Conservation (phyloP, 2,329 filamentous ascomycete genomes). For the Cladosporium sp. region DNA sequence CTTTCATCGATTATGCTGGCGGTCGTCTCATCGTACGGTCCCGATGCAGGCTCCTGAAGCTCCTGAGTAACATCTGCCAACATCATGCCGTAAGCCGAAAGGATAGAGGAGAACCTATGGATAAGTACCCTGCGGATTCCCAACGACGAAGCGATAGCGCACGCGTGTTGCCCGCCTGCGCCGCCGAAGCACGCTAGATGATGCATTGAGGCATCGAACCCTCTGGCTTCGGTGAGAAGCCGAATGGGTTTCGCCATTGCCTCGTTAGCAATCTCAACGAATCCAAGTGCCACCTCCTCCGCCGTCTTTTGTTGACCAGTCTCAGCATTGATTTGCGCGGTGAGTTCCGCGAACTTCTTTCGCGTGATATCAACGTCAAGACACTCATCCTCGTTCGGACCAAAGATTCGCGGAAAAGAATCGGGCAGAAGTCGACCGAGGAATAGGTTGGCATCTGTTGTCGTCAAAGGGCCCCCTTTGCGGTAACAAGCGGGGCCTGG, state of each 20-base stretch:
- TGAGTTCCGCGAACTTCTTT: conserved; percentile 16
- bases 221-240: conserved; percentile 80
- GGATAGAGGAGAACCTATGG: conserved; percentile 76
- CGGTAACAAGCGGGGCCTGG: conserved; percentile 32
- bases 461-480: conserved; percentile 32
- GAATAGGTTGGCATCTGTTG: conserved; percentile 33
- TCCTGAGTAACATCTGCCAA: conserved; percentile 85
- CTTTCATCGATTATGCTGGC: conserved; percentile 21
- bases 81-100: conserved; percentile 85
- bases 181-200: conserved; percentile 81
- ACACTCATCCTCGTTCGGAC: conserved; percentile 26
- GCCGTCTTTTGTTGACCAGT: conserved; percentile 42
- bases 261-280: conserved; percentile 79
- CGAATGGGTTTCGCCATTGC: conserved; percentile 82
- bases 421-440: conserved; percentile 29
- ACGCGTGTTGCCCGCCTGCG: conserved; percentile 80
- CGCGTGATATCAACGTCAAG: conserved; percentile 18
- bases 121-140: conserved; percentile 77
- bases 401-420: conserved; percentile 33
- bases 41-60: conserved; percentile 66
- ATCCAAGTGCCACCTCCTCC: conserved; percentile 79
- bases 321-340: conserved; percentile 20
- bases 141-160: conserved; percentile 73
- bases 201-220: conserved; percentile 79
- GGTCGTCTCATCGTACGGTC: conserved; percentile 22